Evolutionary conservation across 2,329 filamentous ascomycete species (phyloP).

Genomic region (Stagonosporopsis tanaceti): DNA sequence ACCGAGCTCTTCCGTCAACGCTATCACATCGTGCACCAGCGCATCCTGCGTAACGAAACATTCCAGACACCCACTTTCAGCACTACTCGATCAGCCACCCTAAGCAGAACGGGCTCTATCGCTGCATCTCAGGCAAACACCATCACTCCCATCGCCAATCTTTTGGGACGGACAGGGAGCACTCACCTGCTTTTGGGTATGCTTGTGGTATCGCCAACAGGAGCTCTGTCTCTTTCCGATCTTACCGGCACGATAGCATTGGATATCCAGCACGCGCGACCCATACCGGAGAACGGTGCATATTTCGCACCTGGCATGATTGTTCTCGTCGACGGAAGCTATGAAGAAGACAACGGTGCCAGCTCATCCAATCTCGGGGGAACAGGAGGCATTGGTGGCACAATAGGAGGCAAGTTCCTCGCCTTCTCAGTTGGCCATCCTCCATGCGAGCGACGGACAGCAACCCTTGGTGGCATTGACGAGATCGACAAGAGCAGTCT

Average conservation of each 20-base stretch:
- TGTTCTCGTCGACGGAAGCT: constrained; percentile 92
- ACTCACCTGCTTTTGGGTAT: constrained; percentile 88
- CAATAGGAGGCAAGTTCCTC: constrained; percentile 90
- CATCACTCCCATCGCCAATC: constrained; percentile 82
- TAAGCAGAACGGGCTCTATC: constrained; percentile 67
- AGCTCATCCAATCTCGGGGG: constrained; percentile 70
- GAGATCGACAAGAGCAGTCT: constrained; percentile 50
- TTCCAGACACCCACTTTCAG: constrained; percentile 86
- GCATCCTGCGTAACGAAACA: constrained; percentile 88
- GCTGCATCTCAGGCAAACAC: constrained; percentile 69
- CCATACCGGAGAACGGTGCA: constrained; percentile 83
- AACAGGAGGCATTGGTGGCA: constrained; percentile 83
- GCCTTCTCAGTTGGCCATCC: constrained; percentile 91
- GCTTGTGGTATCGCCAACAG: constrained; percentile 80
- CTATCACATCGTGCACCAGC: constrained; percentile 91
- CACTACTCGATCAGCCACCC: constrained; percentile 58
- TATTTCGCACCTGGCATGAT: constrained; percentile 98
- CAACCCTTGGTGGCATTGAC: constrained; percentile 75
- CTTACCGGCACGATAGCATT: constrained; percentile 86
- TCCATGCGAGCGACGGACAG: constrained; percentile 83
- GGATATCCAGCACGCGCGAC: constrained; percentile 80
- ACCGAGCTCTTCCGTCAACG: constrained; percentile 86
- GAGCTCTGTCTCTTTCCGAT: constrained; percentile 83
- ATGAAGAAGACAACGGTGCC: constrained; percentile 88
- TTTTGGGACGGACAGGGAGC: constrained; percentile 80